Evolutionary conservation across 345 rosid genomes (phyloP).

Genomic region (Brassica napus): Da-Ae NC_063436.1:31800001-31800500

Average conservation of each 20-base stretch:
- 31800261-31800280: neutral
- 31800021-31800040: too few relatives aligned
- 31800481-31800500: conserved; percentile 37
- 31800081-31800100: too few relatives aligned
- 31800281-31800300: conserved; percentile 3
- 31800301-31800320: conserved; percentile 16
- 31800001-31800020: too few relatives aligned
- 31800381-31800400: conserved; percentile 27
- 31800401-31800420: conserved; percentile 28
- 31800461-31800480: conserved; percentile 31
- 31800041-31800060: neutral
- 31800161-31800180: neutral
- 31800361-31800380: conserved; percentile 40
- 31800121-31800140: neutral
- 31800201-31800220: neutral
- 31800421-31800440: conserved; percentile 1
- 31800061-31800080: too few relatives aligned
- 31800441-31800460: conserved; percentile 27
- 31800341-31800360: conserved; percentile 39
- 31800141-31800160: neutral
- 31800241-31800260: neutral
- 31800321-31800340: conserved; percentile 32
- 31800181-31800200: neutral
- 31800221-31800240: neutral
- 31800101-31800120: neutral